phyloP scores from a whole-genome alignment of 805 yeast species.

The Torulaspora gathmanii region DNA sequence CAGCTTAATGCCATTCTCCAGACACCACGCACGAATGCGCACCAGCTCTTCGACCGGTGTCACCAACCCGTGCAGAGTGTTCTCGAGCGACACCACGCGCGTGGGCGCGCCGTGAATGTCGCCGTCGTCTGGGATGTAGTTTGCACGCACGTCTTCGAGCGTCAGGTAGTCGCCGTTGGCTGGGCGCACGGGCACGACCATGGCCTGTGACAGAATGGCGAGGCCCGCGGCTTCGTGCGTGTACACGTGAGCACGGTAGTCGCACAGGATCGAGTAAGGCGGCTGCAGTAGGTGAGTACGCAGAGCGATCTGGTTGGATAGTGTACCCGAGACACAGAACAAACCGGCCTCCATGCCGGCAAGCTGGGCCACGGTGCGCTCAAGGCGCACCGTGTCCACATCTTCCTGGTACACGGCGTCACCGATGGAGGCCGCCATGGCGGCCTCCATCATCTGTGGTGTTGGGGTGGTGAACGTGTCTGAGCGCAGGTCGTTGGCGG shows the following conservation, averaged over 20 bases:
- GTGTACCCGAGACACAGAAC: slow-evolving; percentile 83
- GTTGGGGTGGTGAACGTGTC: slow-evolving; percentile 94
- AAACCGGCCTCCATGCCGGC: slow-evolving; percentile 79
- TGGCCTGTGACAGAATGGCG: slow-evolving; percentile 83
- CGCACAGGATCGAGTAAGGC: slow-evolving; percentile 72
- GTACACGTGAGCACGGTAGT: slow-evolving; percentile 78
- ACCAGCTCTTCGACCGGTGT: slow-evolving; percentile 74
- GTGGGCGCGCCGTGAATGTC: slow-evolving; percentile 90
- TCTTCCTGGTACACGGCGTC: slow-evolving; percentile 92
- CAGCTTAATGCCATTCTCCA: slow-evolving; percentile 50
- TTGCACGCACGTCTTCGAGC: slow-evolving; percentile 66
- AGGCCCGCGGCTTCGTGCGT: slow-evolving; percentile 87
- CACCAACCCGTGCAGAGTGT: slow-evolving; percentile 79
- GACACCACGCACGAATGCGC: slow-evolving; percentile 67
- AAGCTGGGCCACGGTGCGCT: slow-evolving; percentile 56
- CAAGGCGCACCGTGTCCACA: slow-evolving; percentile 58
- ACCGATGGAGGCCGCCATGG: slow-evolving; percentile 57
- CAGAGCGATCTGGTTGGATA: slow-evolving; percentile 83
- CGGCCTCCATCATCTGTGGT: slow-evolving; percentile 60
- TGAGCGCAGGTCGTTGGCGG: slow-evolving; percentile 54
- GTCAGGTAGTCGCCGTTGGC: slow-evolving; percentile 72
- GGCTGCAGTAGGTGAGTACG: slow-evolving; percentile 75
- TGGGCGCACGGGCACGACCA: slow-evolving; percentile 82
- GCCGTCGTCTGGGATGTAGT: slow-evolving; percentile 64
- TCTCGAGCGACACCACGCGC: slow-evolving; percentile 75